Evolutionary conservation across 164 flowering plant species (phyloP).

Genomic region (Piper betle): DNA sequence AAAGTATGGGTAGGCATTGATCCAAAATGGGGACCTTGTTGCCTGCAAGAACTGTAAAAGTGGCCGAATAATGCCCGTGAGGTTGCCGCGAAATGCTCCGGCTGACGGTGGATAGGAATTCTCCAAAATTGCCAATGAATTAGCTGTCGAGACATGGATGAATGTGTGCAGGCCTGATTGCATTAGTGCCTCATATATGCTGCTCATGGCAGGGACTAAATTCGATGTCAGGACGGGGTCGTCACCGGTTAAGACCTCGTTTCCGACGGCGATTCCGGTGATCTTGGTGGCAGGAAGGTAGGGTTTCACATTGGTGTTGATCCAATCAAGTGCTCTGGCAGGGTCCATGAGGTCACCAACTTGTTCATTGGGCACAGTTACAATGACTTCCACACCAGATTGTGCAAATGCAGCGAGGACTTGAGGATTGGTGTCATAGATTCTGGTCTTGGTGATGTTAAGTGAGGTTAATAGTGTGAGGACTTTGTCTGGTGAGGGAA

Average conservation of each 20-base stretch:
- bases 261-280: constrained; percentile 81
- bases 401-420: constrained; percentile 61
- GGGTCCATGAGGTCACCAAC: too few relatives aligned
- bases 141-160: constrained; percentile 64
- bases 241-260: constrained; percentile 54
- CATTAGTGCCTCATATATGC: constrained; percentile 46
- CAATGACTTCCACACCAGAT: constrained; percentile 56
- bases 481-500: constrained; percentile 61
- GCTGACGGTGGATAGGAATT: too few relatives aligned
- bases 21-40: constrained; percentile 77
- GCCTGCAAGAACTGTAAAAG: constrained; percentile 39
- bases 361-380: constrained; percentile 52
- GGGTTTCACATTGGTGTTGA: constrained; percentile 62
- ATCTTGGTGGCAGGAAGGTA: constrained; percentile 65
- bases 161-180: constrained; percentile 43
- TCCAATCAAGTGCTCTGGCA: too few relatives aligned
- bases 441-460: constrained; percentile 50
- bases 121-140: constrained; percentile 46
- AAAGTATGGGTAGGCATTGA: constrained; percentile 89
- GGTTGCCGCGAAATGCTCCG: constrained; percentile 32
- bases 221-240: constrained; percentile 30
- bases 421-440: constrained; percentile 89
- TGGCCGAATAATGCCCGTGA: constrained; percentile 35
- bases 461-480: constrained; percentile 39
- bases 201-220: constrained; percentile 55